A percentile compares a stretch with the other conserved stretches of the same genome.
Evolutionary conservation across 768 basidiomycete genomes (phyloP).

Genomic region (Tubosaeta brunneosetosa): DNA sequence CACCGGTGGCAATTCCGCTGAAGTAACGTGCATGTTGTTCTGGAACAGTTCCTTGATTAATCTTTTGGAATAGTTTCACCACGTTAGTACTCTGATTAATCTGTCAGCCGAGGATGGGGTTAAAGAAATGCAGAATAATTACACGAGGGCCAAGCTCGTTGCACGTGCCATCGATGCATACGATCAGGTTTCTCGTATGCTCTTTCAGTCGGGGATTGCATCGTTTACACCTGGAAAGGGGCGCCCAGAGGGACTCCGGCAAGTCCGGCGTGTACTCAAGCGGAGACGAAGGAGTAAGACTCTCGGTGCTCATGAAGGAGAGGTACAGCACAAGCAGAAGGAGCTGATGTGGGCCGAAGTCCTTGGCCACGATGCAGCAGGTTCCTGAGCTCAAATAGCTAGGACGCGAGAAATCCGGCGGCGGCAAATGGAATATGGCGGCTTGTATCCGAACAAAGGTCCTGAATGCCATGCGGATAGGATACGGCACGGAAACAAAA

Average conservation of each 20-base stretch:
- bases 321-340: background rate
- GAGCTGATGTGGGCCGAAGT: background rate
- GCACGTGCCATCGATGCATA: constrained; percentile 24
- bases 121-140: background rate
- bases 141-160: constrained; percentile 22
- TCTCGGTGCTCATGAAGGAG: background rate
- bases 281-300: background rate
- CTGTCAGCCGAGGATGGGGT: constrained; percentile 2
- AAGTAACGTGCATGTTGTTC: constrained; percentile 33
- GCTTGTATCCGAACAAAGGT: background rate
- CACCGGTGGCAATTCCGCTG: constrained; percentile 34
- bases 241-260: background rate
- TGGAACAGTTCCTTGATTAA: constrained; percentile 16
- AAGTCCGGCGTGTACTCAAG: background rate
- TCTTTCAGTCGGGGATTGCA: constrained; percentile 10
- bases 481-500: no score
- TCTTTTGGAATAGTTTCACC: constrained; percentile 30
- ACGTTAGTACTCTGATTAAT: constrained; percentile 33
- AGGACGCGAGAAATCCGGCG: background rate
- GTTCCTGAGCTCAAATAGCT: constrained; percentile 4
- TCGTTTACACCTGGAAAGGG: constrained; percentile 3
- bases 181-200: constrained; percentile 19
- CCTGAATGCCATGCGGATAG: background rate
- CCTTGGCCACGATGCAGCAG: background rate
- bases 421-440: background rate